These are phyloP conservation scores for Mortierella sp. DNA, from an alignment of 371 early-diverging fungal genomes.

Conservation along the genomic window DNA sequence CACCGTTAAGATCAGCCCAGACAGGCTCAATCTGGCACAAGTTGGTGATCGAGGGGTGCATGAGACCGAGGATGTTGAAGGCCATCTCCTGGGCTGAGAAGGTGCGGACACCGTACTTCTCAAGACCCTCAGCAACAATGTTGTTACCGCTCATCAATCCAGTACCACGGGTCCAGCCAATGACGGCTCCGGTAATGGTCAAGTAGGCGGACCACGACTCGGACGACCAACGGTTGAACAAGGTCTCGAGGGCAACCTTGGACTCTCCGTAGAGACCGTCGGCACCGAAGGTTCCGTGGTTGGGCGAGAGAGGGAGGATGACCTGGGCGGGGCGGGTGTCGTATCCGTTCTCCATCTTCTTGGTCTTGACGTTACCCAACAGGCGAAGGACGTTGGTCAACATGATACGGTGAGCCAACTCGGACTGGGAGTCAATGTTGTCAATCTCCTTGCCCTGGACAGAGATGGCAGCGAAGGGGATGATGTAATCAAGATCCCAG, in stretches of 20 bases:
- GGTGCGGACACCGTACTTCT: constrained; percentile 92
- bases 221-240: constrained; percentile 94
- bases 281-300: constrained; percentile 95
- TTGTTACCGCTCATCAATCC: constrained; percentile 96
- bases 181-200: constrained; percentile 92
- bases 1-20: constrained; percentile 96
- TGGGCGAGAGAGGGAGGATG: constrained; percentile 94
- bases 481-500: constrained; percentile 94
- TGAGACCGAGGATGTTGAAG: constrained; percentile 92
- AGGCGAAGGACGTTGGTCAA: constrained; percentile 90
- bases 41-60: constrained; percentile 89
- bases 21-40: constrained; percentile 87
- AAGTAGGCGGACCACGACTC: constrained; percentile 94
- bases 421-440: constrained; percentile 87
- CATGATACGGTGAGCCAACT: constrained; percentile 94
- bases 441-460: constrained; percentile 93
- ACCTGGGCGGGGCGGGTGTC: constrained; percentile 94
- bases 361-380: constrained; percentile 86
- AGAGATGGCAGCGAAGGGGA: constrained; percentile 96
- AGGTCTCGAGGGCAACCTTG: constrained; percentile 93
- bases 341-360: constrained; percentile 83
- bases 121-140: constrained; percentile 92
- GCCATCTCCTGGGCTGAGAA: constrained; percentile 96
- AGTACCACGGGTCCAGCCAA: constrained; percentile 99
- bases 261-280: constrained; percentile 97